Evolutionary conservation across 768 basidiomycete species (phyloP).

Genomic region (Lactifluus hygrophoroides): DNA sequence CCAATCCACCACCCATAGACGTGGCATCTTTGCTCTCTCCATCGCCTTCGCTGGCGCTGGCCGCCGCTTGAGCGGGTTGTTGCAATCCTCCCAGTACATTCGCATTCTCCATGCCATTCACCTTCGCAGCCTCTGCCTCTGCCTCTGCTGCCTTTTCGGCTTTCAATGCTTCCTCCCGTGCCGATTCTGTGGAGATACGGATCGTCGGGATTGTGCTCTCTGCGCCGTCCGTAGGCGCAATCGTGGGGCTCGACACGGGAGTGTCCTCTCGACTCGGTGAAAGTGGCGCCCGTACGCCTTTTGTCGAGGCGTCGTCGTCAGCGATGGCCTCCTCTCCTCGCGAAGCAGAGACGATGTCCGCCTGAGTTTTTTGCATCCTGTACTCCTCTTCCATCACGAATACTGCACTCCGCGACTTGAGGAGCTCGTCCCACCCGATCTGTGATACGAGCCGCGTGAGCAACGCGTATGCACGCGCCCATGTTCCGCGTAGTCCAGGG

Average conservation of each 20-base stretch:
- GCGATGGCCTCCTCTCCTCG: slow-evolving; percentile 24
- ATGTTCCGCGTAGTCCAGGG: slow-evolving; percentile 90
- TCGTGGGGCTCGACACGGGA: slow-evolving; percentile 20
- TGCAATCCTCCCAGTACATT: slow-evolving; percentile 30
- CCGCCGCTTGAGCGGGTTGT: slow-evolving; percentile 38
- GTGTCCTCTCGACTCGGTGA: slow-evolving; percentile 21
- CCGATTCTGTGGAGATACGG: slow-evolving; percentile 49
- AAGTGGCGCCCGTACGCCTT: slow-evolving; percentile 43
- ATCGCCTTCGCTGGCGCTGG: slow-evolving; percentile 26
- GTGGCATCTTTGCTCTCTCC: slow-evolving; percentile 23
- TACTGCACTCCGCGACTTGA: slow-evolving; percentile 88
- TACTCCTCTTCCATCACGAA: slow-evolving; percentile 99
- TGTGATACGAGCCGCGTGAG: slow-evolving; percentile 86
- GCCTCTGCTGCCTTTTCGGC: slow-evolving; percentile 33
- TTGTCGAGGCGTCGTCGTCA: slow-evolving; percentile 70
- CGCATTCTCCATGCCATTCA: slow-evolving; percentile 32
- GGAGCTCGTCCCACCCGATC: slow-evolving; percentile 97
- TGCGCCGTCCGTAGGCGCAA: slow-evolving; percentile 23
- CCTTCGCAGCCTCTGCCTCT: slow-evolving; percentile 28
- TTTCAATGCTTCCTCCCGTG: slow-evolving; percentile 38
- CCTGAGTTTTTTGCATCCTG: slow-evolving; percentile 86
- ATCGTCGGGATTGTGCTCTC: slow-evolving; percentile 44
- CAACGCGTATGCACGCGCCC: slow-evolving; percentile 88
- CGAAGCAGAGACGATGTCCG: slow-evolving; percentile 44
- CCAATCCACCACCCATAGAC: neutral